A percentile compares a stretch with the other conserved stretches of the same genome.
These are phyloP conservation scores for Zangia roseola DNA, from an alignment of 768 basidiomycete genomes.

Conservation along the genomic window DNA sequence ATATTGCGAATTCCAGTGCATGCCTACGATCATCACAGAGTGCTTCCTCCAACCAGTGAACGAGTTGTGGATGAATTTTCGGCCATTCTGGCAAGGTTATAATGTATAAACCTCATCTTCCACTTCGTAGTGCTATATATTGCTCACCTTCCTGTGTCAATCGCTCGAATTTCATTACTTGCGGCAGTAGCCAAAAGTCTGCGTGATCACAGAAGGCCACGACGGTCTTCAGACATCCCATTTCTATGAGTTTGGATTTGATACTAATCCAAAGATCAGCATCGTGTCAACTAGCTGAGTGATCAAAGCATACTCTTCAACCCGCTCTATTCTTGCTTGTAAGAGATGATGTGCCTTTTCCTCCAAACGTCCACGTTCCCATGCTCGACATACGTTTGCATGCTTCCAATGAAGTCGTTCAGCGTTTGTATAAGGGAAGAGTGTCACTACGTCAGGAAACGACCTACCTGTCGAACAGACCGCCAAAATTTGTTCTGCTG, in stretches of 20 bases:
- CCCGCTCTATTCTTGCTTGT: slow-evolving; percentile 1
- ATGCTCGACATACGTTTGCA: background rate
- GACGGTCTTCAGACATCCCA: background rate
- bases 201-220: rapidly evolving
- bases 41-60: background rate
- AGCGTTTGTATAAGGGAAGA: background rate
- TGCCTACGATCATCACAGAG: background rate
- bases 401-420: slow-evolving; percentile 1
- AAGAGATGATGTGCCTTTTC: background rate
- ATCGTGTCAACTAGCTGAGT: background rate
- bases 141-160: slow-evolving; percentile 11
- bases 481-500: background rate
- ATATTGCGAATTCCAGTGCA: too few species aligned
- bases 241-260: background rate
- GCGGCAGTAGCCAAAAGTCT: background rate
- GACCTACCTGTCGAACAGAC: slow-evolving; percentile 2
- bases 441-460: background rate
- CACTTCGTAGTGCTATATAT: background rate
- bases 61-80: slow-evolving; percentile 1
- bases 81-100: slow-evolving; percentile 8
- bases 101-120: background rate
- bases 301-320: background rate
- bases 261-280: slow-evolving; percentile 7
- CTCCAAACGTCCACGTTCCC: background rate
- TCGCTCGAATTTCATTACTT: slow-evolving; percentile 6